These are phyloP conservation scores for Luffa acutangula DNA, from an alignment of 306 rosid genomes.

Conservation along the genomic window DNA sequence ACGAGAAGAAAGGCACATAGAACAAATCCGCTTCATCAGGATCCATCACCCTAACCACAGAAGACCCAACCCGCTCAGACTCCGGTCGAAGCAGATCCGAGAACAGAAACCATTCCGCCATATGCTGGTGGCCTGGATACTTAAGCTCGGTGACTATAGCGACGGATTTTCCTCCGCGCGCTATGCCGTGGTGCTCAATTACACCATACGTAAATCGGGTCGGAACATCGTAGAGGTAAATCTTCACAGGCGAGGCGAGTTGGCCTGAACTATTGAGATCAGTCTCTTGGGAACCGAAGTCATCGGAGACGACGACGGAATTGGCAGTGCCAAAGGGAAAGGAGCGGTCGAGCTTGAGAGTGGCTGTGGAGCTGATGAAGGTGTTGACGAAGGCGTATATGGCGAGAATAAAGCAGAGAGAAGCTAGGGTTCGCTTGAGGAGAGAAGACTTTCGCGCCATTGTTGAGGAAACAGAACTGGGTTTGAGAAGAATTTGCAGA, in stretches of 20 bases:
- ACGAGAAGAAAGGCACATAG: slow-evolving; percentile 10
- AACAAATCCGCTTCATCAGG: slow-evolving; percentile 82
- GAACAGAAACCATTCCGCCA: slow-evolving; percentile 90
- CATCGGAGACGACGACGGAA: slow-evolving; percentile 17
- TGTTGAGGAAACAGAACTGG: not conserved
- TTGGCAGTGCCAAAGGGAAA: slow-evolving; percentile 20
- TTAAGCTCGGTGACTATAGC: slow-evolving; percentile 20
- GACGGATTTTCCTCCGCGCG: not conserved
- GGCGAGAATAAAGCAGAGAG: slow-evolving; percentile 25
- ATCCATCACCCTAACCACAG: slow-evolving; percentile 29
- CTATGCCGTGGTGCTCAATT: slow-evolving; percentile 20
- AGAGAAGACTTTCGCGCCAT: slow-evolving; percentile 50
- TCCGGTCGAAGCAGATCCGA: slow-evolving; percentile 47
- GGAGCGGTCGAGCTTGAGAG: slow-evolving; percentile 25
- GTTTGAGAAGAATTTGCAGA: not conserved
- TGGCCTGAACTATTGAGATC: not conserved
- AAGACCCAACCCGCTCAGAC: slow-evolving; percentile 35
- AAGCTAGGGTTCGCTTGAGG: slow-evolving; percentile 45
- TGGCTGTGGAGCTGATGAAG: slow-evolving; percentile 34
- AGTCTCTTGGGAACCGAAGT: not conserved
- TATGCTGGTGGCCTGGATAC: slow-evolving; percentile 95
- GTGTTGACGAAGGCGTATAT: slow-evolving; percentile 39
- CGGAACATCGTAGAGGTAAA: slow-evolving; percentile 62
- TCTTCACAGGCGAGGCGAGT: slow-evolving; percentile 10
- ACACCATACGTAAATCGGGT: slow-evolving; percentile 60